Conservation (phyloP, 2,329 filamentous ascomycete species). For the Apiospora koreana region DNA sequence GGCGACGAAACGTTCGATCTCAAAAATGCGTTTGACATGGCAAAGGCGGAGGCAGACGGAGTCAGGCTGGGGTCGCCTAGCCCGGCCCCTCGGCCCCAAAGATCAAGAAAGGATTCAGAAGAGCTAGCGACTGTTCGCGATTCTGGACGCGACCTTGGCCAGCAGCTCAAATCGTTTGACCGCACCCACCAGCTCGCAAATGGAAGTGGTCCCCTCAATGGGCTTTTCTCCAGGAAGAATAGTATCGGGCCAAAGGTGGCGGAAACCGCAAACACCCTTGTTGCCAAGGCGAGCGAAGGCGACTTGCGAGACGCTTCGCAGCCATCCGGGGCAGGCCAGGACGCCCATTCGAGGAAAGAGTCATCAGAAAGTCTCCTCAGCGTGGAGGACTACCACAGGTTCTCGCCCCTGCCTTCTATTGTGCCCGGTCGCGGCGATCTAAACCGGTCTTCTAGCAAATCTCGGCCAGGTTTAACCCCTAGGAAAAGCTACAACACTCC, state of each 20-base stretch:
- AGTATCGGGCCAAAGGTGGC: conserved; percentile 4
- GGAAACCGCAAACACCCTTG: conserved; percentile 6
- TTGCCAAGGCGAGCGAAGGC: background rate
- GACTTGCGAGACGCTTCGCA: background rate
- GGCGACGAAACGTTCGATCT: conserved; percentile 21
- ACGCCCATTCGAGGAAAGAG: background rate
- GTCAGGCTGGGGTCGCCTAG: conserved; percentile 32
- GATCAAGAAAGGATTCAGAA: background rate
- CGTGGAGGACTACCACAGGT: conserved; percentile 4
- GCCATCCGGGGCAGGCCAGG: background rate
- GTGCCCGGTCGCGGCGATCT: background rate
- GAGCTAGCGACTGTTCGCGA: background rate
- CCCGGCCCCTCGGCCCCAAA: conserved; percentile 18
- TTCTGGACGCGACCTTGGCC: background rate
- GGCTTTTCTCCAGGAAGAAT: conserved; percentile 6
- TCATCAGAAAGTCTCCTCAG: conserved; percentile 2
- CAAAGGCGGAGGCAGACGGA: conserved; percentile 27
- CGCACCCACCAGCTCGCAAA: conserved; percentile 6
- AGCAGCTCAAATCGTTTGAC: background rate
- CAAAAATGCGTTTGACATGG: conserved; percentile 29
- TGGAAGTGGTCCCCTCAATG: background rate
- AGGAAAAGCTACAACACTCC: conserved; percentile 48
- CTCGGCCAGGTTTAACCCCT: conserved; percentile 36
- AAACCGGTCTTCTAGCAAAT: background rate
- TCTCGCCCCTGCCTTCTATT: conserved; percentile 11